These are phyloP conservation scores for Aspergillus vadensis DNA, from an alignment of 2,329 filamentous ascomycete species.

Conservation along the genomic window DNA sequence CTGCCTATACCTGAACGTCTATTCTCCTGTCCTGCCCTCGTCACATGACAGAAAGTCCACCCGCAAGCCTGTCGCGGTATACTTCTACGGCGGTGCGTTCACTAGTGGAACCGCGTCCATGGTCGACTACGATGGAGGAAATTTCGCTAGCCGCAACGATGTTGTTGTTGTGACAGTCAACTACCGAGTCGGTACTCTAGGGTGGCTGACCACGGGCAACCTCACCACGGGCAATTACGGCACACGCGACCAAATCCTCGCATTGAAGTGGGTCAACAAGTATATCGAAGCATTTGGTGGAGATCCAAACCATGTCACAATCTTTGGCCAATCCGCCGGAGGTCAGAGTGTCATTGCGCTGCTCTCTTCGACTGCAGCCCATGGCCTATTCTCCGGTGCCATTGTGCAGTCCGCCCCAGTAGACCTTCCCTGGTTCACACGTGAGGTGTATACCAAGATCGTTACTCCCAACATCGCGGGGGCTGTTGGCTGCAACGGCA, in stretches of 20 bases:
- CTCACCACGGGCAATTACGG: conserved; percentile 38
- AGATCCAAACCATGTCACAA: conserved; percentile 35
- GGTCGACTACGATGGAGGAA: conserved; percentile 37
- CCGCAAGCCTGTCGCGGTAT: conserved; percentile 31
- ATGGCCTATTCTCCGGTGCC: conserved; percentile 31
- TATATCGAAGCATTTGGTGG: conserved; percentile 32
- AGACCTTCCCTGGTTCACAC: conserved; percentile 32
- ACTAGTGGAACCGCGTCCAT: conserved; percentile 30
- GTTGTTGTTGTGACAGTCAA: conserved; percentile 40
- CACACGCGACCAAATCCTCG: conserved; percentile 36
- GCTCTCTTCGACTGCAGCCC: conserved; percentile 28
- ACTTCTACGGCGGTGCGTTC: conserved; percentile 38
- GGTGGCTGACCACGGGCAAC: conserved; percentile 38
- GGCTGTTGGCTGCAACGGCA: conserved; percentile 27
- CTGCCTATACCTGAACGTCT: conserved; percentile 41
- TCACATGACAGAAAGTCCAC: conserved; percentile 10
- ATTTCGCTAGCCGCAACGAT: conserved; percentile 40
- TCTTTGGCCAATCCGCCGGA: conserved; percentile 41
- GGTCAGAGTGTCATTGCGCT: conserved; percentile 55
- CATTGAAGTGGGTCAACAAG: conserved; percentile 31
- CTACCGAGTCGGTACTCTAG: conserved; percentile 36
- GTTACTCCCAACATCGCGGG: conserved; percentile 24
- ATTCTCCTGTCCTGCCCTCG: conserved; percentile 32
- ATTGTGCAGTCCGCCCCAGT: conserved; percentile 30
- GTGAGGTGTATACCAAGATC: conserved; percentile 24